Evolutionary conservation across 2,329 filamentous ascomycete genomes (phyloP), one percentile per base, ranked within the genome.

Genomic region (Pseudodiploospora longispora): DNA sequence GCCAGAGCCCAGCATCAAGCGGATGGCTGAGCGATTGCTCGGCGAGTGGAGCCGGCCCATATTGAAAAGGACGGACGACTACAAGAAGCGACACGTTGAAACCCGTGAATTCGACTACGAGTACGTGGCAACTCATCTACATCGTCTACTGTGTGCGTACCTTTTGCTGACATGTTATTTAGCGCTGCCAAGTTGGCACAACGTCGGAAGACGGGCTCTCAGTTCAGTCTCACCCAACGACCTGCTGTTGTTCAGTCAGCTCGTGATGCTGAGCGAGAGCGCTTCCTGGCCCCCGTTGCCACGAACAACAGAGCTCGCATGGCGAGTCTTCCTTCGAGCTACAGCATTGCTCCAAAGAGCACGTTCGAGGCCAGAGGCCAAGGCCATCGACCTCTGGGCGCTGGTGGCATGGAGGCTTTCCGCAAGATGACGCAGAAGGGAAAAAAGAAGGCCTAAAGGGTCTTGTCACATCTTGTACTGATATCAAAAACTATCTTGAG

Each of bases 41-140:
- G 87, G 87, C 45, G 91, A 97, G 61, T 98, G 93, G 93, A 95
- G 89, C 52, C 77, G 93, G 35, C 90, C 91, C 4, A 95, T 98
- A 51, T 74, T 98, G 43, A 91, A 94, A 69, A 83, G 89, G 54
- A 95, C 87, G 49, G 89, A 95, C 56, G 89, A 96, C 64, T 96
- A 94, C 71, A 90, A 88, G 68, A 93, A 95, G 72, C 82, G 86
- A 27, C 75, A 76, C 49, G 69, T 83, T 36, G 72, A 80, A 57
- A 80, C 76, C 10, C 75, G 75, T 47, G 78, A 82, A 43, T 82
- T 78, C 51, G 79, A 83, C 58, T 74, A 80, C 54, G 67, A 74
- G 79, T 82, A 72, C 46, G 76, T 71, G 39, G 33, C n/a, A 6
- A 33, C 27, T 33, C 6, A 29, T 30, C n/a, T 10, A 9, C 6